Evolutionary conservation across 2,329 filamentous ascomycete genomes (phyloP).

Genomic region (Trichoderma asperellum): DNA sequence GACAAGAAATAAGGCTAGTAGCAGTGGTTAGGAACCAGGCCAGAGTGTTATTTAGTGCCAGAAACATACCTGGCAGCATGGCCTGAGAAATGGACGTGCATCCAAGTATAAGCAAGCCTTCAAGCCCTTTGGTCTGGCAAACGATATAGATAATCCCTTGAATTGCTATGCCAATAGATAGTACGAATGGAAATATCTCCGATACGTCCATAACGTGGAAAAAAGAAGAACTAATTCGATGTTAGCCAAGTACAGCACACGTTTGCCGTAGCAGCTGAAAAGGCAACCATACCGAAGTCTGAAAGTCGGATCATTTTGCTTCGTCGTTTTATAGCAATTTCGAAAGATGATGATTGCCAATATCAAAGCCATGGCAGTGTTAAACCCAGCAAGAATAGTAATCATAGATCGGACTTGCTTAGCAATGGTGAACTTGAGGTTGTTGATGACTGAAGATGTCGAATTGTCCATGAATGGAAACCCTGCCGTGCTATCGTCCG

Average conservation of each 20-base stretch:
- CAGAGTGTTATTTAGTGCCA: background rate
- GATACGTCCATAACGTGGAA: conserved; percentile 51
- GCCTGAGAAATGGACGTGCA: conserved; percentile 60
- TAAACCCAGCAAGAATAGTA: conserved; percentile 64
- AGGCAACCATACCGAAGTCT: conserved; percentile 46
- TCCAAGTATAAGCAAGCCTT: conserved; percentile 53
- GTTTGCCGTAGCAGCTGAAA: background rate
- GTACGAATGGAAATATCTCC: conserved; percentile 59
- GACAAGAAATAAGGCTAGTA: conserved; percentile 65
- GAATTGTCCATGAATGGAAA: conserved; percentile 46
- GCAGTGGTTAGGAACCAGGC: conserved; percentile 31
- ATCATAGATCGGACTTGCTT: conserved; percentile 65
- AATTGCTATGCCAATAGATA: conserved; percentile 60
- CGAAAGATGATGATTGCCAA: conserved; percentile 61
- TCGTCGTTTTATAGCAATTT: conserved; percentile 55
- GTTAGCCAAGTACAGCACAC: background rate
- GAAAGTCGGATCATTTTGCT: conserved; percentile 46
- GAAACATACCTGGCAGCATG: conserved; percentile 60
- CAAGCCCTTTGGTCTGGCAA: conserved; percentile 59
- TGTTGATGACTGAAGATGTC: conserved; percentile 53
- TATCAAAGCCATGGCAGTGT: conserved; percentile 60
- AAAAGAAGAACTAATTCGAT: conserved; percentile 41
- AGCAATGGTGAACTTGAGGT: conserved; percentile 56
- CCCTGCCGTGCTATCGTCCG: conserved; percentile 28
- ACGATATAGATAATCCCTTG: conserved; percentile 63